A percentile compares a stretch with the other conserved stretches of the same genome.
Conservation (phyloP, 257 asterid genomes). For the Scutellaria minor region DNA sequence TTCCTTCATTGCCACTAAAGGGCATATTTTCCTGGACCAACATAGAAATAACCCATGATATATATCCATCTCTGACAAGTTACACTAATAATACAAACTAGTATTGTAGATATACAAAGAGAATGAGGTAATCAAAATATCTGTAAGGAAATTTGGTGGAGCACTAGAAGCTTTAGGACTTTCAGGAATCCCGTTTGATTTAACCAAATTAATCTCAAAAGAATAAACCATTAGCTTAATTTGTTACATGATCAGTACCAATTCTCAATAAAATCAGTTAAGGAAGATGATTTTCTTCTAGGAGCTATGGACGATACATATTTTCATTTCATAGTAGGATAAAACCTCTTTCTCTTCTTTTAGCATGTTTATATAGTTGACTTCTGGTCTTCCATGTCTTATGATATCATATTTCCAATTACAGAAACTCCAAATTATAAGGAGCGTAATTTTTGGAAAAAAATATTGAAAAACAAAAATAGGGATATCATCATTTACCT, state of each 20-base stretch:
- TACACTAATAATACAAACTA: background rate
- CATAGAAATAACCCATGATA: slow-evolving; percentile 17
- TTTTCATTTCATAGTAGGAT: slow-evolving; percentile 10
- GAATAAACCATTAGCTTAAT: too few relatives aligned
- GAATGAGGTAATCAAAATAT: background rate
- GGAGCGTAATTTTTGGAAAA: background rate
- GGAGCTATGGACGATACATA: background rate
- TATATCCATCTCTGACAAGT: background rate
- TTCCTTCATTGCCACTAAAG: slow-evolving; percentile 52
- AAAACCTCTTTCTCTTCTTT: background rate
- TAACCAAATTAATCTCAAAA: too few relatives aligned
- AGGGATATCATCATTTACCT: slow-evolving; percentile 49
- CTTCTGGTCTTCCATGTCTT: slow-evolving; percentile 5
- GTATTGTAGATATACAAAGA: background rate
- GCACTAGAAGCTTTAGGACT: too few relatives aligned
- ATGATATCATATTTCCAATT: background rate
- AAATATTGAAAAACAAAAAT: background rate
- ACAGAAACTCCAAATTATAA: background rate
- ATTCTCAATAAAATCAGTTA: background rate
- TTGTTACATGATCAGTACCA: too few relatives aligned
- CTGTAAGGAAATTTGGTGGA: background rate
- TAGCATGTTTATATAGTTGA: background rate
- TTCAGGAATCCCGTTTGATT: too few relatives aligned
- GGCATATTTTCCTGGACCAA: slow-evolving; percentile 59
- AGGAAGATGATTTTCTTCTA: background rate